Conservation (phyloP, 257 asterid species). For the Ligustrum vulgare region DNA sequence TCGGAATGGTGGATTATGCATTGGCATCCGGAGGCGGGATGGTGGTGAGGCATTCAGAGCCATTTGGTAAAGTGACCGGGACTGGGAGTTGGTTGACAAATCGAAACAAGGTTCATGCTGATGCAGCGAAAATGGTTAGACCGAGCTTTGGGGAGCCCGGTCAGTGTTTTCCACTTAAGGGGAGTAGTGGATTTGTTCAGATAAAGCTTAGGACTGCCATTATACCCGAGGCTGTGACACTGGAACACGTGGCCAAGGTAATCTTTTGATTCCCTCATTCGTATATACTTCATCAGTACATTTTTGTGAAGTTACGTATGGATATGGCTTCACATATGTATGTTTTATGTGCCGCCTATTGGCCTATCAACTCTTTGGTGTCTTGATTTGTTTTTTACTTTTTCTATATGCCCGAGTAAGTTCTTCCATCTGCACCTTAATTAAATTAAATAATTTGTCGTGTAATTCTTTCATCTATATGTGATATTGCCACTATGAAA, state of each 20-base stretch:
- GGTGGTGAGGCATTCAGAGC: conserved; percentile 78
- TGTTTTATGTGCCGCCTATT: conserved; percentile 9
- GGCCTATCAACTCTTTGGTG: neutral
- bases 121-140: conserved; percentile 65
- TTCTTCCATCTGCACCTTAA: neutral
- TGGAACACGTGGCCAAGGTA: conserved; percentile 88
- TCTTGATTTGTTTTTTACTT: neutral
- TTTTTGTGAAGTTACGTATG: conserved; percentile 6
- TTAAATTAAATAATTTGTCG: neutral
- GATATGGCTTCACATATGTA: neutral
- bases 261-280: neutral
- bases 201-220: conserved; percentile 67
- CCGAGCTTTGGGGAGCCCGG: conserved; percentile 99
- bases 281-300: neutral
- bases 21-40: conserved; percentile 70
- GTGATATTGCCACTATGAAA: neutral
- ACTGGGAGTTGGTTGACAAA: conserved; percentile 26
- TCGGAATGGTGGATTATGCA: conserved; percentile 87
- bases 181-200: conserved; percentile 66
- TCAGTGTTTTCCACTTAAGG: conserved; percentile 79
- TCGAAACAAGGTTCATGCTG: conserved; percentile 27
- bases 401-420: neutral
- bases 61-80: conserved; percentile 29
- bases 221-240: conserved; percentile 75
- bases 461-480: neutral